Evolutionary conservation across 805 yeast species (phyloP).

Genomic region (Wickerhamomyces kurtzmanii): DNA sequence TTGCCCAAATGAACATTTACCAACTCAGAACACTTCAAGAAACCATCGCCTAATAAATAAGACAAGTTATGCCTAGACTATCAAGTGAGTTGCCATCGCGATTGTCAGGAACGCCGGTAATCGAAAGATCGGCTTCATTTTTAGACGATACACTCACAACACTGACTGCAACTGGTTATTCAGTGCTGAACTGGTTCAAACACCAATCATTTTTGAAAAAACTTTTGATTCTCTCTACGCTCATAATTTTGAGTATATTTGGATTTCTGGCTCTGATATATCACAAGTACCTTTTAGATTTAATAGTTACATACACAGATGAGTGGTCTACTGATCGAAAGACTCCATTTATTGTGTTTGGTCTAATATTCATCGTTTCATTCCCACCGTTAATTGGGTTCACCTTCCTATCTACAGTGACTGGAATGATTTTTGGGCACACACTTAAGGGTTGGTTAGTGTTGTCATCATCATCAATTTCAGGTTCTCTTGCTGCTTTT

Average conservation of each 20-base stretch:
- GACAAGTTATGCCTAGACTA: too few relatives aligned
- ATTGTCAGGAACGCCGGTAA: too few relatives aligned
- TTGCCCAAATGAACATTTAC: too few relatives aligned
- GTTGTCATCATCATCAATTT: constrained; percentile 54
- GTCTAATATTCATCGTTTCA: constrained; percentile 52
- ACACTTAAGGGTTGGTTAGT: constrained; percentile 67
- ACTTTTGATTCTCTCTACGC: constrained; percentile 1
- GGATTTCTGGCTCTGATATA: constrained; percentile 6
- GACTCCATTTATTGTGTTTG: constrained; percentile 38
- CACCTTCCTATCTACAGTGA: constrained; percentile 50
- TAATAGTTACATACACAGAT: constrained; percentile 15
- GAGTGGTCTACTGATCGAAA: constrained; percentile 10
- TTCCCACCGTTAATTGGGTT: constrained; percentile 92
- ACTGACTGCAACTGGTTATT: too few relatives aligned
- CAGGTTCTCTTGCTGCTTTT: constrained; percentile 74
- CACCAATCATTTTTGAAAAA: constrained; percentile 1
- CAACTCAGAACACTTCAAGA: too few relatives aligned
- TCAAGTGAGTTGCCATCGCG: too few relatives aligned
- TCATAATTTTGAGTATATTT: constrained; percentile 1
- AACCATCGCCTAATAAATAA: too few relatives aligned
- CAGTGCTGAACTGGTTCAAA: too few relatives aligned
- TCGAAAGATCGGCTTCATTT: too few relatives aligned
- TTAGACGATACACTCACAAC: too few relatives aligned
- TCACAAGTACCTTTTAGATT: constrained; percentile 9
- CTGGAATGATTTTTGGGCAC: constrained; percentile 82